A percentile compares a stretch with the other conserved stretches of the same genome.
Evolutionary conservation across 1,284 basidiomycete species (phyloP).

Genomic region (Puccinia polysora): DNA sequence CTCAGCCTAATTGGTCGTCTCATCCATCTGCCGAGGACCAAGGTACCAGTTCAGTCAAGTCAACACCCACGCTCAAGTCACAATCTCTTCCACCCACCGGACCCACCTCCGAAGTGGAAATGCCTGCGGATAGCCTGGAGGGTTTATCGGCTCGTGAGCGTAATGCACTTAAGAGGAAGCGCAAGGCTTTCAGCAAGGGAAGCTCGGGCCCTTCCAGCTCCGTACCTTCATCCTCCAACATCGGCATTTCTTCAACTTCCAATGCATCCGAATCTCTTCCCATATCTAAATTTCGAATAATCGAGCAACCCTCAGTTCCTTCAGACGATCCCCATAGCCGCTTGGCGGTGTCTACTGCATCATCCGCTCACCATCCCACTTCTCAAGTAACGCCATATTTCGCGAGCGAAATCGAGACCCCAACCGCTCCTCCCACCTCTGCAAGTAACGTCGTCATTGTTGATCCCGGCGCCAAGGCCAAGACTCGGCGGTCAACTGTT

Average conservation of each 20-base stretch:
- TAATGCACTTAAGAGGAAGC: constrained; percentile 82
- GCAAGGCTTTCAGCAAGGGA: constrained; percentile 69
- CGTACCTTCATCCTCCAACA: constrained; percentile 53
- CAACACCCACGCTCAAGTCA: constrained; percentile 24
- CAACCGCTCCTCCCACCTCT: constrained; percentile 3
- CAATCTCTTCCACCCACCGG: constrained; percentile 10
- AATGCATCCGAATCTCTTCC: constrained; percentile 8
- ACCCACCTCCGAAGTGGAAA: constrained; percentile 23
- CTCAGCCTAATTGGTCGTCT: background rate
- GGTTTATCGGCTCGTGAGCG: constrained; percentile 76
- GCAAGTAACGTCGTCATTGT: constrained; percentile 45
- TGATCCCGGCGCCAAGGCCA: constrained; percentile 52
- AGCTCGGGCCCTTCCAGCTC: constrained; percentile 55
- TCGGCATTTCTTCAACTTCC: constrained; percentile 48
- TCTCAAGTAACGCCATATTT: constrained; percentile 7
- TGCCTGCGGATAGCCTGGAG: constrained; percentile 45
- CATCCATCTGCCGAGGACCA: constrained; percentile 37
- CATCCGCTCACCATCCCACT: constrained; percentile 45
- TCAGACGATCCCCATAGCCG: constrained; percentile 40
- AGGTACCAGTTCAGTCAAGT: constrained; percentile 19
- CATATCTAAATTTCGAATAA: constrained; percentile 34
- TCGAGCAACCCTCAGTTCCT: constrained; percentile 43
- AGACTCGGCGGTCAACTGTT: constrained; percentile 48
- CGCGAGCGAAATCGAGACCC: background rate
- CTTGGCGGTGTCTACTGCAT: constrained; percentile 45